Evolutionary conservation across 78 protist genomes (phyloP).

Genomic region (Ministeria vibrans): DNA sequence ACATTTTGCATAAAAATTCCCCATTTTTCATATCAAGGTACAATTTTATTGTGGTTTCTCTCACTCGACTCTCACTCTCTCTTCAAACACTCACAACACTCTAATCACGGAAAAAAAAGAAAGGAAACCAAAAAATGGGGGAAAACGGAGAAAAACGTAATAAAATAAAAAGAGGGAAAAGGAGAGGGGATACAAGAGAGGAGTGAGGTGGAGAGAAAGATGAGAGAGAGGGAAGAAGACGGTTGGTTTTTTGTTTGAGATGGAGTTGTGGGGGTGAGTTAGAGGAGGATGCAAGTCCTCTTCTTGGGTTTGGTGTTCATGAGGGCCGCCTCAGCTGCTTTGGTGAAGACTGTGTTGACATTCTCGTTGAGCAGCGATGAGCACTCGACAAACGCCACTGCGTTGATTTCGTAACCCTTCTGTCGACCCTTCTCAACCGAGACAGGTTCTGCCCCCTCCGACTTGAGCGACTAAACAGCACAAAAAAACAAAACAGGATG

Average conservation of each 20-base stretch:
- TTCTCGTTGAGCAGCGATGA: conserved; percentile 4
- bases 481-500: too few species aligned
- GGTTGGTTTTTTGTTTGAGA: neutral
- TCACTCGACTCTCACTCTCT: neutral
- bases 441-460: too few species aligned
- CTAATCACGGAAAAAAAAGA: neutral
- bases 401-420: neutral
- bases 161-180: neutral
- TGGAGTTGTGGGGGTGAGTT: neutral
- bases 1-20: too few species aligned
- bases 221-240: neutral
- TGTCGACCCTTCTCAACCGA: neutral
- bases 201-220: neutral
- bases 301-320: neutral
- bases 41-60: neutral
- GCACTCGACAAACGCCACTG: neutral
- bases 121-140: neutral
- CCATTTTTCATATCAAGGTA: too few species aligned
- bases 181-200: neutral
- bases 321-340: neutral
- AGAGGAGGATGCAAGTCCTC: neutral
- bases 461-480: too few species aligned
- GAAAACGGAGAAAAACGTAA: neutral
- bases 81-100: neutral
- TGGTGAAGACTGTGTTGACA: neutral